Base-by-base conservation (phyloP, 345 rosid species). In the Populus pruinosa region DNA sequence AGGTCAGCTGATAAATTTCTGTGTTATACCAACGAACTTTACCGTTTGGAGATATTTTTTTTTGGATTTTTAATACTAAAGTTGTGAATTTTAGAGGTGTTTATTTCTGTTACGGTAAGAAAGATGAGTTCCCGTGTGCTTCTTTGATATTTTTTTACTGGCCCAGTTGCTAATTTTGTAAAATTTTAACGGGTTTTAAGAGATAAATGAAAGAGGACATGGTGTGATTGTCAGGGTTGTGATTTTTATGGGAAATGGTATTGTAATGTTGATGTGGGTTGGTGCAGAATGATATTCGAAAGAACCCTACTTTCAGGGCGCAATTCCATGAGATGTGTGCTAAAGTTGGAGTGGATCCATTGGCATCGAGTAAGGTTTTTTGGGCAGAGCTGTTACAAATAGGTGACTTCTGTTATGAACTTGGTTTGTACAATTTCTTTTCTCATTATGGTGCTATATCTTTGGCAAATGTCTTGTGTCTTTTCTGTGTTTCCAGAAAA, bases 381-480 rank as follows among this genome's bases (percentile, higher is more conserved):
- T 94, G 98, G 98, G 98, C 96, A 39, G 99, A 95, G 90, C 91
- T 91, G 47, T 85, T 93, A n/a, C 98, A 98, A 47, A 94, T 95
- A 47, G 97, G 99, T 81, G 98, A 95, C 88, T 93, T 95, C 90
- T 93, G 91, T 77, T 94, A 94, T 79, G 98, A 94, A 82, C 90
- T 94, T 76, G 98, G 98, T 89, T 39, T 31, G 90, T 84, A 47
- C 59, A 49, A 21, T 73, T 23, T 8, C 6, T 33, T 38, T 74
- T 23, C 65, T 0, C 56, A 18, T 35, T 72, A 4, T 39, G 44
- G 27, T 53, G 65, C 43, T 78, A 8, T 67, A 3, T 36, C 2
- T 18, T 2, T 63, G n/a, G 65, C 3, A 33, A 16, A 23, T 29
- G 36, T 71, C 21, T 13, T 39, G 29, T 27, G 29, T 27, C 29